phyloP scores from a whole-genome alignment of 1,284 basidiomycete species.

The Leccinum fallax region DNA sequence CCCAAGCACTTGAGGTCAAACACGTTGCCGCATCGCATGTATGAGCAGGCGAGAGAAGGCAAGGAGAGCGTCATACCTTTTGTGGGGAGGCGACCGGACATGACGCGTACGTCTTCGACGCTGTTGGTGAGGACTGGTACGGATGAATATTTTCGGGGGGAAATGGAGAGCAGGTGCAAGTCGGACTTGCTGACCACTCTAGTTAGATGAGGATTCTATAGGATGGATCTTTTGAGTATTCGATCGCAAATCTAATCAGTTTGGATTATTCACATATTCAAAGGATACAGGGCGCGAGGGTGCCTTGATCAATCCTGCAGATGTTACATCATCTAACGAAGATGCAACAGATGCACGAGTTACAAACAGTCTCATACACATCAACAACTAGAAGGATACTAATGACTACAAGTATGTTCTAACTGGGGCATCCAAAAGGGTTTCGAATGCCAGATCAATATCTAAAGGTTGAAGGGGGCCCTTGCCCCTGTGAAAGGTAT shows the following conservation, averaged over 20 bases:
- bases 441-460: too few relatives aligned
- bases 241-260: not conserved
- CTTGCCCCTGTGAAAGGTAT: too few relatives aligned
- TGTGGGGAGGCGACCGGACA: slow-evolving; percentile 26
- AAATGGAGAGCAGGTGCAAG: slow-evolving; percentile 20
- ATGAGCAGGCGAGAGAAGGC: slow-evolving; percentile 36
- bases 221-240: not conserved
- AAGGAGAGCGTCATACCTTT: slow-evolving; percentile 27
- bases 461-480: too few relatives aligned
- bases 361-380: too few relatives aligned
- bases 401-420: too few relatives aligned
- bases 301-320: too few relatives aligned
- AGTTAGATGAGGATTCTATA: too few relatives aligned
- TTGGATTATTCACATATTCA: slow-evolving; percentile 1
- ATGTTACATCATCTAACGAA: too few relatives aligned
- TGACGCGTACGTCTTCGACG: slow-evolving; percentile 27
- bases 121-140: slow-evolving; percentile 12
- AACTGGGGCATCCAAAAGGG: too few relatives aligned
- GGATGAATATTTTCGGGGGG: slow-evolving; percentile 6
- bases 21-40: slow-evolving; percentile 42
- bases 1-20: slow-evolving; percentile 27
- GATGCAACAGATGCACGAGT: too few relatives aligned
- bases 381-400: too few relatives aligned
- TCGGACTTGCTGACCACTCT: not conserved
- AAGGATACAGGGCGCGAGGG: too few relatives aligned